Base-by-base conservation (phyloP, 371 early-diverging fungal genomes). In the Mortierella sp. region DNA sequence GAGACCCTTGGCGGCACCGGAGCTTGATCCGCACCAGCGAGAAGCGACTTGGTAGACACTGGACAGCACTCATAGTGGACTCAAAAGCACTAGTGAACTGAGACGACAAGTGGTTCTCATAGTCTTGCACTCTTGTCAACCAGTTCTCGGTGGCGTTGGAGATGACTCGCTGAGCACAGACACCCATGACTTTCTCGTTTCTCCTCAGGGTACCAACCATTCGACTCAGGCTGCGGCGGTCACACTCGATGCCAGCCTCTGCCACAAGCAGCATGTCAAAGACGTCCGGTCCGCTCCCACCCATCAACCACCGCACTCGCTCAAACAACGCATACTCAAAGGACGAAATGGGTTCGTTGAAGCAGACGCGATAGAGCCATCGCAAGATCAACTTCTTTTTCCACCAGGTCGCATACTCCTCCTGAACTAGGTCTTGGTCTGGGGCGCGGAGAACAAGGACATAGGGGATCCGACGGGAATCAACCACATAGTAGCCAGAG, bases 381-480 rank as follows among this genome's bases (percentile, higher is more conserved):
- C 95, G 94, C 98, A 99, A 97, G 46, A 99, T 91, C 74, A 99
- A 91, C 71, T 98, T 94, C 89, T 99, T 99, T 49, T 97, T 97
- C 89, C 99, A 99, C 83, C 99, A 95, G 86, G 97, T 97, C 71
- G 99, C 98, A 78, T 99, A 97, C 78, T 95, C 94, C 75, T 87
- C 77, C 71, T 87, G 74, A 78, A 84, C 72, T 3, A 41, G 49
- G 75, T 97, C 97, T 24, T 89, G 89, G 3, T 93, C 91, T 0
- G 98, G 98, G 63, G 96, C 95, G 87, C 98, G 98, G 78, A 94
- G 94, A 10, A 99, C 94, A 0, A 97, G 93, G 58, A 99, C 89
- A 65, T 95, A 97, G 1, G 99, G 98, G n/a, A 97, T 94, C 21
- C 89, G 86, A 72, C 92, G 91, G 2, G 78, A 68, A 2, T 87